A percentile compares a stretch with the other conserved stretches of the same genome.
phyloP scores from a whole-genome alignment of 164 flowering plant species.

The Magnolia sinica region DNA sequence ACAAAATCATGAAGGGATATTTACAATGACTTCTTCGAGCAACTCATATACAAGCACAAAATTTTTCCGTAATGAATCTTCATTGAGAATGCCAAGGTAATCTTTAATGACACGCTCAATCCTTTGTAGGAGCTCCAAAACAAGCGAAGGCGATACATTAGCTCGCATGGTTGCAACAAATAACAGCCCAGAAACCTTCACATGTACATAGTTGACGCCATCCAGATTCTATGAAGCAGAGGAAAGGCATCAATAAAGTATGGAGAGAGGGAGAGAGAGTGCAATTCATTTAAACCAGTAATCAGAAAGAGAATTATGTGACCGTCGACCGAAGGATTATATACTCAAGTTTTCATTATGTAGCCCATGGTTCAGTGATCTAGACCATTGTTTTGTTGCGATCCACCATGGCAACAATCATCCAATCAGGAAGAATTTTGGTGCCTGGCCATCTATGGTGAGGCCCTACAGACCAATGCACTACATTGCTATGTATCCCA shows the following conservation, averaged over 20 bases:
- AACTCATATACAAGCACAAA: slow-evolving; percentile 97
- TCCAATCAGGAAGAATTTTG: too few species aligned
- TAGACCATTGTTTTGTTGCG: too few species aligned
- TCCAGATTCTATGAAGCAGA: slow-evolving; percentile 60
- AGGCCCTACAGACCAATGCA: too few species aligned
- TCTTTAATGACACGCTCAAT: slow-evolving; percentile 93
- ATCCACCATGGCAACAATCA: too few species aligned
- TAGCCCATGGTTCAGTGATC: too few species aligned
- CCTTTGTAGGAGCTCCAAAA: slow-evolving; percentile 90
- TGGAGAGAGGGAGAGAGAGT: background rate
- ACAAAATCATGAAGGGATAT: slow-evolving; percentile 18
- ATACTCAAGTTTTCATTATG: too few species aligned
- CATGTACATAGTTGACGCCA: slow-evolving; percentile 96
- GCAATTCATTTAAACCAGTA: background rate
- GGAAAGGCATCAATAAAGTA: slow-evolving; percentile 5
- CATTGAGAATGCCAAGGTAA: slow-evolving; percentile 93
- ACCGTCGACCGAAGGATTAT: too few species aligned
- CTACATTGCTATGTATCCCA: too few species aligned
- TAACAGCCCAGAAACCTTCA: slow-evolving; percentile 85
- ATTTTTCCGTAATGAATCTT: slow-evolving; percentile 86
- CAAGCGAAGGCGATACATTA: slow-evolving; percentile 80
- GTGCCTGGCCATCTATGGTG: too few species aligned
- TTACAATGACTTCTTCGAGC: slow-evolving; percentile 96
- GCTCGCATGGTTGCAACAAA: slow-evolving; percentile 95
- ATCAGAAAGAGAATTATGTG: too few species aligned